Evolutionary conservation across 768 basidiomycete genomes (phyloP).

Genomic region (Podaxis pistillaris): DNA sequence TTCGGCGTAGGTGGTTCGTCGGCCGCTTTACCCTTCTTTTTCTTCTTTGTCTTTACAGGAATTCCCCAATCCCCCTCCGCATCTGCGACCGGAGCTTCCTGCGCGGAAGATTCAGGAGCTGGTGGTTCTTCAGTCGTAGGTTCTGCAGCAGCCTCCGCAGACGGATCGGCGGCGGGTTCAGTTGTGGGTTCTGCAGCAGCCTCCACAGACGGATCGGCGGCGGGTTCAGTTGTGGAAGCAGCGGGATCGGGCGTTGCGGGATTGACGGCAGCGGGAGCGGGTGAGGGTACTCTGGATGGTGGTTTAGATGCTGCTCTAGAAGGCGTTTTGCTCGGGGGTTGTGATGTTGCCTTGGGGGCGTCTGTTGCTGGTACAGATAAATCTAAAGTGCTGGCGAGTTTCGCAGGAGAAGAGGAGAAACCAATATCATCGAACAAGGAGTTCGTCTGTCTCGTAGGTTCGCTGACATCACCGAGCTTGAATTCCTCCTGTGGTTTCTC

Average conservation of each 20-base stretch:
- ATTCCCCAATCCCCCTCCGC: constrained; percentile 16
- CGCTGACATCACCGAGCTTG: neutral
- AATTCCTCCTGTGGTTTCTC: neutral
- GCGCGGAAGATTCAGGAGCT: neutral
- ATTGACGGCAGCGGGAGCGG: neutral
- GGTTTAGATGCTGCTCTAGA: neutral
- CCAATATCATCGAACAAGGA: neutral
- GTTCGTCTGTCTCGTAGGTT: neutral
- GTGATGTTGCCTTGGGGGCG: neutral
- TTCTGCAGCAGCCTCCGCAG: neutral
- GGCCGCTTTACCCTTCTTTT: constrained; percentile 18
- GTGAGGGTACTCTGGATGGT: neutral
- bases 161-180: neutral
- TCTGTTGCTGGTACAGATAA: neutral
- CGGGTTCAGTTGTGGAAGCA: neutral
- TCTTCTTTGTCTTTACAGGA: constrained; percentile 20
- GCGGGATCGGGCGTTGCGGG: neutral
- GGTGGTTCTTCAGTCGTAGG: neutral
- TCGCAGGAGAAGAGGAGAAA: neutral
- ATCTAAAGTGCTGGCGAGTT: neutral
- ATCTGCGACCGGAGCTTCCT: neutral
- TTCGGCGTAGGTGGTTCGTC: no score
- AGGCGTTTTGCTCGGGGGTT: neutral
- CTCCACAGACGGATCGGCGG: neutral
- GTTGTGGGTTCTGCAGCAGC: neutral